These are phyloP conservation scores for Dianthus caryophyllus DNA, from an alignment of 148 eudicot species.

Conservation along the genomic window DNA sequence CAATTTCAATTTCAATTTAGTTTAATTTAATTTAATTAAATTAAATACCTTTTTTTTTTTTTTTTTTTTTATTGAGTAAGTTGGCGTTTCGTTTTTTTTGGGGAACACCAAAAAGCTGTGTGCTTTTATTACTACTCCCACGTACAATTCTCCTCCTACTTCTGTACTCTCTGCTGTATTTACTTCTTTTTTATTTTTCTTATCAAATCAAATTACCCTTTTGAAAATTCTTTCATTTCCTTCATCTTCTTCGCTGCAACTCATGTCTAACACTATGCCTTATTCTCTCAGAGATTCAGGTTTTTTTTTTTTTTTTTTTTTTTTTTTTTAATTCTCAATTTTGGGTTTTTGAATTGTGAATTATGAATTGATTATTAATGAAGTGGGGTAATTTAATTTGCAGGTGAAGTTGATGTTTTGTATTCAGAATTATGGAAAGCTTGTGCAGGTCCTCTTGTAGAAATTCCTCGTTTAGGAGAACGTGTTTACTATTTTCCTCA, in stretches of 20 bases:
- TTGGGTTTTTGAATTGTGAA: not conserved
- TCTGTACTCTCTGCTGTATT: too few relatives aligned
- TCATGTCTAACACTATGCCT: constrained; percentile 23
- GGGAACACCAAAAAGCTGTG: too few relatives aligned
- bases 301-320: not conserved
- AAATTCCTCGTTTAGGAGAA: constrained; percentile 55
- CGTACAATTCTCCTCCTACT: too few relatives aligned
- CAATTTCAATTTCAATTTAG: too few relatives aligned
- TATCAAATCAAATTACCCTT: too few relatives aligned
- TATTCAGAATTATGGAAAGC: constrained; percentile 79
- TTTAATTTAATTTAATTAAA: too few relatives aligned
- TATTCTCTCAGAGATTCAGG: constrained; percentile 36
- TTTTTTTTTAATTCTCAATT: not conserved
- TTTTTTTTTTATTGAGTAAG: too few relatives aligned
- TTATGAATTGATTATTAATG: not conserved
- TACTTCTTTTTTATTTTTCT: too few relatives aligned
- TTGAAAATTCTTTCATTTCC: too few relatives aligned
- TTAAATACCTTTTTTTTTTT: too few relatives aligned
- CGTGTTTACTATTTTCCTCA: constrained; percentile 88
- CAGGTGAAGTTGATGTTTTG: constrained; percentile 40
- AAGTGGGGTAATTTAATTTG: not conserved
- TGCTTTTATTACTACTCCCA: too few relatives aligned
- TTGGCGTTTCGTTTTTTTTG: too few relatives aligned
- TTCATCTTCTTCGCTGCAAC: not conserved
- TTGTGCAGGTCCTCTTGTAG: constrained; percentile 93